These are phyloP conservation scores for Cadophora malorum DNA, from an alignment of 2,329 filamentous ascomycete genomes.

Conservation along the genomic window DNA sequence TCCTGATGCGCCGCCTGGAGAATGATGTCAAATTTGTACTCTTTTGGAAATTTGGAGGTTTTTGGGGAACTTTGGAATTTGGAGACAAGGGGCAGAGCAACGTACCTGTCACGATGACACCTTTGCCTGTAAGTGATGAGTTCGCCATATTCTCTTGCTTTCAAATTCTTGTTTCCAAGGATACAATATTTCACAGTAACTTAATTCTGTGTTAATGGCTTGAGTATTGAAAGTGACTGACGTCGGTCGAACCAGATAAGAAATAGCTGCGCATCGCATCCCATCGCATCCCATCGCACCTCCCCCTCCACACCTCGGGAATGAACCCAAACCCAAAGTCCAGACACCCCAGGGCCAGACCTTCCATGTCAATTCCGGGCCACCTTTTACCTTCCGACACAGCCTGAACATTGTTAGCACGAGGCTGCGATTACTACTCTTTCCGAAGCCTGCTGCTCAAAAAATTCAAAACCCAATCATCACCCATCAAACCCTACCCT, in stretches of 20 bases:
- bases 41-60: no score
- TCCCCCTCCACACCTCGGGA: neutral
- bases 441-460: no score
- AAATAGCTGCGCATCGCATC: no score
- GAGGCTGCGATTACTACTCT: neutral
- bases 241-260: neutral
- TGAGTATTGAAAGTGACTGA: no score
- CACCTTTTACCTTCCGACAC: neutral
- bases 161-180: neutral
- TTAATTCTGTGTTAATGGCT: no score
- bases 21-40: neutral
- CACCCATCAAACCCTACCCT: no score
- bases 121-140: conserved; percentile 29
- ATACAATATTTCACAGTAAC: no score
- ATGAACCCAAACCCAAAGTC: neutral
- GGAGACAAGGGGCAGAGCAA: neutral
- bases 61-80: neutral
- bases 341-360: no score
- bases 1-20: conserved; percentile 75
- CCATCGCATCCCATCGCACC: no score
- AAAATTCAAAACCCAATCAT: neutral
- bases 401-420: neutral
- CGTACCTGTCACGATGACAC: conserved; percentile 33
- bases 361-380: no score
- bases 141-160: conserved; percentile 28